Conservation (phyloP, 345 rosid species). For the Brassica napus region DNA sequence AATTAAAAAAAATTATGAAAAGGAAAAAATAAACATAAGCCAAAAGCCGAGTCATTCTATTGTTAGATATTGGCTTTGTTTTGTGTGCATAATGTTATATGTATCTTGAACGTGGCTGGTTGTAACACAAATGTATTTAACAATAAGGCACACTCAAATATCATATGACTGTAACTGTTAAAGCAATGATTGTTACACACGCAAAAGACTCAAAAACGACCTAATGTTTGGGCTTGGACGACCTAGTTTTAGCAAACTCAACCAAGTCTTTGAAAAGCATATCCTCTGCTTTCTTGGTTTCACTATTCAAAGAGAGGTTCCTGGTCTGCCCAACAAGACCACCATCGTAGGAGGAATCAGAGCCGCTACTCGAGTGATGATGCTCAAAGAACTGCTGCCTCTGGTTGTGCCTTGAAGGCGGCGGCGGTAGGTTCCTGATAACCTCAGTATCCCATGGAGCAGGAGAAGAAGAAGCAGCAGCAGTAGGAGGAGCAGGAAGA, state of each 20-base stretch:
- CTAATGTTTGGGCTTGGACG: slow-evolving; percentile 50
- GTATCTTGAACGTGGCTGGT: background rate
- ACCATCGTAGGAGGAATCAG: slow-evolving; percentile 57
- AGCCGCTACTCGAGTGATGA: slow-evolving; percentile 53
- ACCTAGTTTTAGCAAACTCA: slow-evolving; percentile 86
- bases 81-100: background rate
- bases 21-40: background rate
- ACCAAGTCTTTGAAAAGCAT: slow-evolving; percentile 82
- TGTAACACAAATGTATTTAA: background rate
- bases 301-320: slow-evolving; percentile 50
- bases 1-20: too few species aligned
- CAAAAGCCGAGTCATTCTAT: background rate
- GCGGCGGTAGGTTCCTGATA: slow-evolving; percentile 65
- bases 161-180: slow-evolving; percentile 5
- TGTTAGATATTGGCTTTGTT: background rate
- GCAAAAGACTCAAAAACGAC: slow-evolving; percentile 51
- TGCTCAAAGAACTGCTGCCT: slow-evolving; percentile 75
- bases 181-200: slow-evolving; percentile 17
- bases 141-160: slow-evolving; percentile 13
- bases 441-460: slow-evolving; percentile 67
- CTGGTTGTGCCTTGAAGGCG: slow-evolving; percentile 77
- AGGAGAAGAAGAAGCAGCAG: slow-evolving; percentile 41
- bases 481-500: slow-evolving; percentile 9
- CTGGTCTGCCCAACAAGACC: slow-evolving; percentile 63
- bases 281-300: slow-evolving; percentile 63